Percentiles rank a stretch among this genome's conserved stretches.
Conservation (phyloP, 2,329 filamentous ascomycete genomes). For the Diaporthe longicolla region DNA sequence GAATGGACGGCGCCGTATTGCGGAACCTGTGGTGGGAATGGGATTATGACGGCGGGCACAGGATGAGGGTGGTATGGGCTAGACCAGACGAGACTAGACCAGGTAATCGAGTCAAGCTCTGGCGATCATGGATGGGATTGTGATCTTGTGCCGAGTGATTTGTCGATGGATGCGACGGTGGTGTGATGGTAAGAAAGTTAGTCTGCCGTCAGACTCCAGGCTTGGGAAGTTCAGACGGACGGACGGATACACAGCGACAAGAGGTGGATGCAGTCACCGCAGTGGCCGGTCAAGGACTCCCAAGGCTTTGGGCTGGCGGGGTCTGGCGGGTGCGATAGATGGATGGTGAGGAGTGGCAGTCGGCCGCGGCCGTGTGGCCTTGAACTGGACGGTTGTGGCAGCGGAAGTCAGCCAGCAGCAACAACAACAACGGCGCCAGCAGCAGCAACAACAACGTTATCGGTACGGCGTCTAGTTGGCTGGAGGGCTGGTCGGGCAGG, state of each 20-base stretch:
- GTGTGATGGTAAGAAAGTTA: constrained; percentile 31
- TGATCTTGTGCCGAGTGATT: constrained; percentile 30
- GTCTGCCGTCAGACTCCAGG: constrained; percentile 24
- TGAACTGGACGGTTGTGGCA: too few species aligned
- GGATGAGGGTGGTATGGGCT: constrained; percentile 6
- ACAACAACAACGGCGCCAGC: not conserved
- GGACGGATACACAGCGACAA: constrained; percentile 14
- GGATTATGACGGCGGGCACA: constrained; percentile 24
- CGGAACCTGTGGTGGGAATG: not conserved
- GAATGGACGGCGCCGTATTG: constrained; percentile 8
- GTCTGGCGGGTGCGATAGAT: not conserved
- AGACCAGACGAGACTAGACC: constrained; percentile 17
- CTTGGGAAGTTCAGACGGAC: constrained; percentile 20
- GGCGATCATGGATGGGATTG: constrained; percentile 26
- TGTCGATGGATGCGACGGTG: constrained; percentile 24
- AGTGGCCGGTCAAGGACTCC: constrained; percentile 21
- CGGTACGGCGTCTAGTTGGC: constrained; percentile 21
- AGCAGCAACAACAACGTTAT: not conserved
- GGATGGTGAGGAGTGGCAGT: too few species aligned
- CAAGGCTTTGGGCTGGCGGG: constrained; percentile 13
- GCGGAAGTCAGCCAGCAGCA: too few species aligned
- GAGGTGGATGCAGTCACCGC: constrained; percentile 21
- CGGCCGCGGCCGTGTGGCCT: too few species aligned
- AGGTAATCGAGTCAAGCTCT: constrained; percentile 29
- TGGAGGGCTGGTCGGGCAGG: constrained; percentile 16